phyloP scores from a whole-genome alignment of 164 flowering plant species.

The Annona cherimola region DNA sequence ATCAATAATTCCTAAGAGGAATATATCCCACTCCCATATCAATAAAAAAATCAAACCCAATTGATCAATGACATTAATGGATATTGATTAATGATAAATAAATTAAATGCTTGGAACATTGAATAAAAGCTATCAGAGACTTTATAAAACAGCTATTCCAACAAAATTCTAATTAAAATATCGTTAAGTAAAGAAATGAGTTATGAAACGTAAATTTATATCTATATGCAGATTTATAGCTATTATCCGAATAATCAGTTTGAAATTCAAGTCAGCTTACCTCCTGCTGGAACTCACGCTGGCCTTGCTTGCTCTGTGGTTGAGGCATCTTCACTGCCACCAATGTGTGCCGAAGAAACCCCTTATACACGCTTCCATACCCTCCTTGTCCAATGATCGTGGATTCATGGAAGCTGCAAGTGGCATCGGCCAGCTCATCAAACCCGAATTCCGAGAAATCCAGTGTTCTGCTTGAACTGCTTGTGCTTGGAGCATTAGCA shows the following conservation, averaged over 20 bases:
- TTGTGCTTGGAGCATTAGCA: background rate
- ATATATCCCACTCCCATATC: too few relatives aligned
- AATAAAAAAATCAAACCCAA: too few relatives aligned
- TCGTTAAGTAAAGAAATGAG: too few relatives aligned
- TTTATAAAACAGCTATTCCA: too few relatives aligned
- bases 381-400: constrained; percentile 84
- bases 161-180: too few relatives aligned
- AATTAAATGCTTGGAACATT: too few relatives aligned
- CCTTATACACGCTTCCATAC: constrained; percentile 68
- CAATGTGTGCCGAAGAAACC: constrained; percentile 50
- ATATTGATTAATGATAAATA: too few relatives aligned
- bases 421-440: constrained; percentile 65
- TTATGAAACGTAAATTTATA: too few relatives aligned
- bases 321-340: constrained; percentile 74
- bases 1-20: too few relatives aligned
- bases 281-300: constrained; percentile 78
- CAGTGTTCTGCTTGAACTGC: constrained; percentile 18
- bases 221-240: too few relatives aligned
- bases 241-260: background rate
- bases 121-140: too few relatives aligned
- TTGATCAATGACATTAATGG: too few relatives aligned
- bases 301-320: constrained; percentile 57
- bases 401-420: constrained; percentile 43
- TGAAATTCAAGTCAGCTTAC: constrained; percentile 21
- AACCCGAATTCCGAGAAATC: constrained; percentile 55